A percentile compares a stretch with the other conserved stretches of the same genome.
These are phyloP conservation scores for Candida gigantensis DNA, from an alignment of 1,139 yeast genomes.

Conservation along the genomic window DNA sequence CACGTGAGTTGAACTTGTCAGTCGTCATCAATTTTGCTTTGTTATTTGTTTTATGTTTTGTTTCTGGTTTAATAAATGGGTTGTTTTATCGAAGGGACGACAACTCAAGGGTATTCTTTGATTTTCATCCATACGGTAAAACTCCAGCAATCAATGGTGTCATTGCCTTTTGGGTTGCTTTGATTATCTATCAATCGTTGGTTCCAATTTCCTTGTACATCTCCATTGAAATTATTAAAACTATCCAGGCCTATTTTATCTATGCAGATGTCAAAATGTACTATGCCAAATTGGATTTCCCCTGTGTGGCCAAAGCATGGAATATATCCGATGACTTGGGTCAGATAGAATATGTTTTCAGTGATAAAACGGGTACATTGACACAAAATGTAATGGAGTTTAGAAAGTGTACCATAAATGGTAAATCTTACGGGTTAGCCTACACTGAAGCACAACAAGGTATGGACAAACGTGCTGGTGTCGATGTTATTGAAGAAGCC, in stretches of 20 bases:
- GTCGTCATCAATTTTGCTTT: conserved; percentile 77
- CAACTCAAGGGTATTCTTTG: conserved; percentile 69
- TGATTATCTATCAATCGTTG: conserved; percentile 85
- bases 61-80: conserved; percentile 84
- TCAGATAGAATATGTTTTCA: conserved; percentile 91
- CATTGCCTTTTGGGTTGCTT: conserved; percentile 82
- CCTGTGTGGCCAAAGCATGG: conserved; percentile 97
- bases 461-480: conserved; percentile 81
- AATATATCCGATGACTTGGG: conserved; percentile 96
- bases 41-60: conserved; percentile 75
- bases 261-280: conserved; percentile 88
- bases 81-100: conserved; percentile 55
- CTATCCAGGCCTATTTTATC: conserved; percentile 91
- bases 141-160: conserved; percentile 79
- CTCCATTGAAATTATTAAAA: conserved; percentile 91
- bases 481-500: conserved; percentile 71
- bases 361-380: conserved; percentile 95
- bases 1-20: conserved; percentile 79
- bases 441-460: conserved; percentile 97
- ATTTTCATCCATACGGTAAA: conserved; percentile 48
- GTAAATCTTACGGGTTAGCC: conserved; percentile 87
- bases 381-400: conserved; percentile 98
- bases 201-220: conserved; percentile 95
- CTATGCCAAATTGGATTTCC: conserved; percentile 81
- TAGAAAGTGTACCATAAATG: conserved; percentile 87